Conservation (phyloP, 2,329 filamentous ascomycete species). For the Teratosphaeria gauchensis region DNA sequence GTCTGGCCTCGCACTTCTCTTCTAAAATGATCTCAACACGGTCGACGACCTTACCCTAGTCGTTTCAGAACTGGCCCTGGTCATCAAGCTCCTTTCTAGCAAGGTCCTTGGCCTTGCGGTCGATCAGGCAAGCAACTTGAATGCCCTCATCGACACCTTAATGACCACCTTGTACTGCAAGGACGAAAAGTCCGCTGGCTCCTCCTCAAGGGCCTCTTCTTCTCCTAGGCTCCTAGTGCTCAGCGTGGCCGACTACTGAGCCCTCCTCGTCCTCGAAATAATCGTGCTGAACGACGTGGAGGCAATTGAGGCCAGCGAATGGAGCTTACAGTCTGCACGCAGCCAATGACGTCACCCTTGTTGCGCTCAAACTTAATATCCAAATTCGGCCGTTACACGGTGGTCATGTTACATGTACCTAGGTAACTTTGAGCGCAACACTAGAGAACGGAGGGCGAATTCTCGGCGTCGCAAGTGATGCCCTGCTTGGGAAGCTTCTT, state of each 20-base stretch:
- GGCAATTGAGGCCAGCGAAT: slow-evolving; percentile 42
- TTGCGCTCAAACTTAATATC: slow-evolving; percentile 47
- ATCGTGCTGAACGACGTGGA: slow-evolving; percentile 41
- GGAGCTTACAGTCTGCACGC: slow-evolving; percentile 40
- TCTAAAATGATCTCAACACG: slow-evolving; percentile 58
- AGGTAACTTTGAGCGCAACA: no score
- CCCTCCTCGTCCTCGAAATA: slow-evolving; percentile 42
- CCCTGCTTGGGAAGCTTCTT: slow-evolving; percentile 45
- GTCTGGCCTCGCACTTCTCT: slow-evolving; percentile 47
- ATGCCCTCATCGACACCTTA: slow-evolving; percentile 41
- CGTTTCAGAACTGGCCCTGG: slow-evolving; percentile 61
- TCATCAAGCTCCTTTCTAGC: slow-evolving; percentile 62
- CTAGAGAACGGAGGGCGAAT: no score
- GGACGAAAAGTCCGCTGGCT: slow-evolving; percentile 34
- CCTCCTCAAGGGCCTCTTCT: slow-evolving; percentile 38
- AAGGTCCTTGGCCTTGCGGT: slow-evolving; percentile 55
- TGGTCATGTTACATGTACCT: no score
- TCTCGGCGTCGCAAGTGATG: slow-evolving; percentile 35
- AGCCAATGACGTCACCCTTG: slow-evolving; percentile 44
- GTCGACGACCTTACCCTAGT: slow-evolving; percentile 61
- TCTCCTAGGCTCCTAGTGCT: slow-evolving; percentile 55
- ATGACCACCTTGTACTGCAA: slow-evolving; percentile 39
- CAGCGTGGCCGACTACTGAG: slow-evolving; percentile 42
- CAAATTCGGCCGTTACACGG: no score
- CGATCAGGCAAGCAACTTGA: slow-evolving; percentile 52